Evolutionary conservation across 495 filamentous ascomycete genomes (phyloP), one percentile per base, ranked within the genome.

Genomic region (Echria macrotheca): DNA sequence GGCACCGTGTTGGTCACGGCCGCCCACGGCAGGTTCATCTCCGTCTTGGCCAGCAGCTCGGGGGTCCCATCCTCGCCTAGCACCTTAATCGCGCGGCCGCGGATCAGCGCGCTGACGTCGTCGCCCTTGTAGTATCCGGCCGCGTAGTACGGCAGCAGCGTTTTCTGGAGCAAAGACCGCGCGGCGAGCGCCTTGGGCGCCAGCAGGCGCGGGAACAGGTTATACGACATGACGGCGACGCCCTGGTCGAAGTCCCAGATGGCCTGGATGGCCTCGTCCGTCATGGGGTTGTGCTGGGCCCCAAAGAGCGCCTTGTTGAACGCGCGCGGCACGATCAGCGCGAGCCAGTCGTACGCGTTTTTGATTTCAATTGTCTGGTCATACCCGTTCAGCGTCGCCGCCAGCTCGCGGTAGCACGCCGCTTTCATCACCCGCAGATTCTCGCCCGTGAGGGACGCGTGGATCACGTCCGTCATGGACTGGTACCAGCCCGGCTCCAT

Each of bases 181-280:
- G 44, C 44, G 28, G 28, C 29, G 12, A 11, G 18, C 22, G 66
- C 70, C 25, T 63, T 64, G 4, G 55, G 51, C 24, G 71, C 71
- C 0, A 64, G 59, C 5, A 68, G n/a, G 1, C 54, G 51, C 4
- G 69, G 71, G 4, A 56, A 23, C 5, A 68, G n/a, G 8, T 58
- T 61, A 14, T 69, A 49, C 1, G 69, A 54, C 14, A 73, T 54
- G 19, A 50, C 53, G 1, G 61, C 67, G 8, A 71, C 60, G 6
- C 65, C 55, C 29, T 61, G 56, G 15, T 75, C 69, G 46, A 73
- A 73, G 46, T 70, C 63, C 70, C 48, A 55, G 5, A 55, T 23
- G 19, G 49, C 46, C 8, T 57, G 50, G 8, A 69, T 54, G 5
- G 47, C 32, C 14, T 68, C 44, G 9, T 44, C 19, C 10, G 54